Base-by-base conservation (phyloP, 2,329 filamentous ascomycete species). In the Simplicillium sp. region DNA sequence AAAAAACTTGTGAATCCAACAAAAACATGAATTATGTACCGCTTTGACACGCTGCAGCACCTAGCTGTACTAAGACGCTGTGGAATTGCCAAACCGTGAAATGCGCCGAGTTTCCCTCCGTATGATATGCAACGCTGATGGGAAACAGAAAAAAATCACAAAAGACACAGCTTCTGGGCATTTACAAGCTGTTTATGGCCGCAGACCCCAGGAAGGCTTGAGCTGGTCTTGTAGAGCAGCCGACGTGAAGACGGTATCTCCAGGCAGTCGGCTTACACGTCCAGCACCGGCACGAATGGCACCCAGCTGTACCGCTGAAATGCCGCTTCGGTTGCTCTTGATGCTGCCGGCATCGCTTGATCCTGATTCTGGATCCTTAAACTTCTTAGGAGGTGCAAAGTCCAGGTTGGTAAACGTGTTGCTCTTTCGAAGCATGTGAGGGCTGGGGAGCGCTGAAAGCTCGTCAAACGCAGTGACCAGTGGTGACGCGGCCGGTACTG, bases 381-480 rank as follows among this genome's bases (percentile, higher is more conserved):
- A 84, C 57, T 80, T 82, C 52, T 80, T 79, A 28, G 84, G 84
- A 20, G 86, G 82, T 3, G 84, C 84, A 58, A 92, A 92, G 64
- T 92, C 86, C 20, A 92, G 75, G 1, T 65, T 77, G 3, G 84
- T 90, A 55, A 89, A 90, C 1, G 84, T 86, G 46, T 76, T 69
- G 2, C 84, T 89, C 55, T 87, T 89, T 55, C 84, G 79, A 38
- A 92, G 71, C 54, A 78, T 52, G 57, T 89, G 82, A 33, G 92
- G 88, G 73, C 88, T 96, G 31, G 92, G 92, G 48, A 98, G 80
- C 8, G 75, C 73, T 11, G 82, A 65, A 46, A 97, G 79, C 44
- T 97, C 90, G 42, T 97, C 90, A 60, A 88, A 96, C 5, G 88
- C 74, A 44, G 83, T 87, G 17, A 75, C 81, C 32, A 96, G 71